phyloP scores from a whole-genome alignment of 495 filamentous ascomycete species.

The Durotheca rogersii region DNA sequence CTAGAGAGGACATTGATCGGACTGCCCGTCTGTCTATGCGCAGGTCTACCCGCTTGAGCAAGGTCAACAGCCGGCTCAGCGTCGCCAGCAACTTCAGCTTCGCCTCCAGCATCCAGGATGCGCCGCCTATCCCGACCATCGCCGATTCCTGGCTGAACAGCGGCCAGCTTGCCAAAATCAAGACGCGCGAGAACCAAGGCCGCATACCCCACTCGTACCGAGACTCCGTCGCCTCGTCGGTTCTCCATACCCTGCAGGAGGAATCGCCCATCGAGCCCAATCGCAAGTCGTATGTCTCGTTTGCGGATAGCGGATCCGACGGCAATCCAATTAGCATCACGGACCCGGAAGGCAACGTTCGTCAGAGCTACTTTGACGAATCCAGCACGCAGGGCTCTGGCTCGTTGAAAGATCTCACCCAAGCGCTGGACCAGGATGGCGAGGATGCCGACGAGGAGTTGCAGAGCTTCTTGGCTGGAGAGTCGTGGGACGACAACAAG shows the following conservation, averaged over 20 bases:
- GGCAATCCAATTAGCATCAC: conserved; percentile 62
- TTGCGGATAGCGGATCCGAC: conserved; percentile 74
- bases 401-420: conserved; percentile 55
- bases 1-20: conserved; percentile 86
- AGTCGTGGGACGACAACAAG: conserved; percentile 90
- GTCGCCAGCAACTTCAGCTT: conserved; percentile 92
- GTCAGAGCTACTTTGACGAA: conserved; percentile 84
- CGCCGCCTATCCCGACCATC: conserved; percentile 92
- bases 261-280: conserved; percentile 88
- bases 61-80: conserved; percentile 85
- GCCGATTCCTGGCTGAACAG: conserved; percentile 86
- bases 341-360: conserved; percentile 69
- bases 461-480: conserved; percentile 79
- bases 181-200: conserved; percentile 43
- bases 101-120: conserved; percentile 84
- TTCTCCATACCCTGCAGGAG: conserved; percentile 84
- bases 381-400: conserved; percentile 64
- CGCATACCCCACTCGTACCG: conserved; percentile 59
- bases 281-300: conserved; percentile 94
- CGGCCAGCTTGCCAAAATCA: conserved; percentile 52
- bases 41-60: conserved; percentile 84
- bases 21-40: conserved; percentile 89
- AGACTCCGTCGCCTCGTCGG: conserved; percentile 82
- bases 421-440: conserved; percentile 79
- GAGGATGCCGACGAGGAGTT: conserved; percentile 81